These are phyloP conservation scores for Citrus mangshanensis DNA, from an alignment of 345 rosid species.

Conservation along the genomic window DNA sequence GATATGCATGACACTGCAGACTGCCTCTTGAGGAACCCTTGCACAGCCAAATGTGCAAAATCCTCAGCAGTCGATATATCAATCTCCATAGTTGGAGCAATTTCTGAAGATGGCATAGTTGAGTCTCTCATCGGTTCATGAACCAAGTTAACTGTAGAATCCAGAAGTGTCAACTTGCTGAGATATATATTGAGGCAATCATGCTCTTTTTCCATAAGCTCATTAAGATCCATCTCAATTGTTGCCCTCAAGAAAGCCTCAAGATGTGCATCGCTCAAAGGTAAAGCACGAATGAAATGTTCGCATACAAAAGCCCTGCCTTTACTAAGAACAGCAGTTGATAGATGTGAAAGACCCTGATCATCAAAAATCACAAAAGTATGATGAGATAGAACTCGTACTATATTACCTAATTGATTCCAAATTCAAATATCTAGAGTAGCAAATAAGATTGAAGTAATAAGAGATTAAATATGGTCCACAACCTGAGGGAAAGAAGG, in stretches of 20 bases:
- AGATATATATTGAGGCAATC: constrained; percentile 30
- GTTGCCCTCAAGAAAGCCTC: constrained; percentile 55
- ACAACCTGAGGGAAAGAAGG: constrained; percentile 78
- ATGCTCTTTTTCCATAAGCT: constrained; percentile 19
- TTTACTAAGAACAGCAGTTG: constrained; percentile 43
- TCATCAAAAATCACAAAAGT: neutral
- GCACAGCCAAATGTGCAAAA: constrained; percentile 32
- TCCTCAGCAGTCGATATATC: constrained; percentile 20
- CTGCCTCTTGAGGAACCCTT: constrained; percentile 49
- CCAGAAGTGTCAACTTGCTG: constrained; percentile 29
- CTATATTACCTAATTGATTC: neutral
- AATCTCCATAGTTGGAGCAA: neutral
- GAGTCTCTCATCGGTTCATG: constrained; percentile 13
- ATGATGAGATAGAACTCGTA: neutral
- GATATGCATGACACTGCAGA: constrained; percentile 48
- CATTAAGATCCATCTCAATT: constrained; percentile 47
- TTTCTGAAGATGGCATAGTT: neutral
- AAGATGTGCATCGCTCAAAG: constrained; percentile 66
- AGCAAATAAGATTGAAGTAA: neutral
- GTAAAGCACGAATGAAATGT: constrained; percentile 46
- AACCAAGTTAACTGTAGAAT: constrained; percentile 7
- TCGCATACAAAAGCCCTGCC: constrained; percentile 43
- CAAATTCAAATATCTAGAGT: neutral
- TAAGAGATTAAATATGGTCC: neutral
- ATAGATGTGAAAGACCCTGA: constrained; percentile 74